Base-by-base conservation (phyloP, 164 flowering plant genomes). In the Brasenia schreberi region DNA sequence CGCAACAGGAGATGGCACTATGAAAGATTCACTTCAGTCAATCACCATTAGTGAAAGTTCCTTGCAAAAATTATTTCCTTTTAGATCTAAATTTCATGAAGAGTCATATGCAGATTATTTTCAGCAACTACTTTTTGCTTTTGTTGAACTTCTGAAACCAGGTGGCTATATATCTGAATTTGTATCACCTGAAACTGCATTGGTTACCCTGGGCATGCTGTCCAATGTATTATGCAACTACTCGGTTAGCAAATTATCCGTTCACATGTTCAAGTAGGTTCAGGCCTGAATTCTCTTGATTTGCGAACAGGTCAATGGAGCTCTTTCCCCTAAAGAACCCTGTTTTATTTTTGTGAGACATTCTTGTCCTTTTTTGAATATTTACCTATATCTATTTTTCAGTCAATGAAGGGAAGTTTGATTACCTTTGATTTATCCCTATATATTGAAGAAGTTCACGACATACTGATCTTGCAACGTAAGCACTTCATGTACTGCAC, bases 201-300 rank as follows among this genome's bases (percentile, higher is more conserved):
- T 91, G 66, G 67, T 75, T 61, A 85, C 97, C 73, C 89, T 95
- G 77, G 84, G 97, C 82, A 80, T 86, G 78, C 90, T 95, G 68
- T 83, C 83, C 70, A 78, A 85, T 65, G 81, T 83, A 59, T 87
- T 89, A 72, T 82, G 77, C 65, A 73, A 77, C 71, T 78, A 77
- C 59, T 88, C 94, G 6, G 67, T 69, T 49, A 75, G 80, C 43
- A 61, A 68, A 69, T 33, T 87, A 66, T 77, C 89, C 43, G 42
- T 27, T 43, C 14, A 43, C 64, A 75, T 85, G 44, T 85, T 83
- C 75, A 81, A 69, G 73, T 80, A 78, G 70, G 80, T 88, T 82
- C 66, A 42, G 66, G 68, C 75, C 12, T 89, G 97, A 97, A 74
- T 92, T 43, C 88, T 85, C 61, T 87, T 90, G 96, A 84, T 90